Evolutionary conservation across 305 asterid genomes (phyloP).

Genomic region (Fraxinus sp.): DNA sequence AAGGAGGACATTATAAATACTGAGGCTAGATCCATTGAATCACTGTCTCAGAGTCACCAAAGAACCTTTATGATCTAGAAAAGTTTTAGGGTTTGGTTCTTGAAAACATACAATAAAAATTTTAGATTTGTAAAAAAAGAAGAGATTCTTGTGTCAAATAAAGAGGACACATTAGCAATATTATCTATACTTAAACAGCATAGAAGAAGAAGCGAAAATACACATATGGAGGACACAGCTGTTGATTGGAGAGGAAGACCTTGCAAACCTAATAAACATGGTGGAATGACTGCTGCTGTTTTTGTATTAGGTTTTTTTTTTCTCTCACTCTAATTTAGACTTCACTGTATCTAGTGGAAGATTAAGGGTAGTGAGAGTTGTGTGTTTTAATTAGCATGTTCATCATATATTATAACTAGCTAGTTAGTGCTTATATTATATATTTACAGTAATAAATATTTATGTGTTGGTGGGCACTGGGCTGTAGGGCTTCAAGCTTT

Average conservation of each 20-base stretch:
- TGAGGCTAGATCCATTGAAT: constrained; percentile 18
- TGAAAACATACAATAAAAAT: neutral
- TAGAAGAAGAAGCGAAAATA: neutral
- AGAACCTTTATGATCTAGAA: constrained; percentile 15
- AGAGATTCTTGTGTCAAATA: constrained; percentile 22
- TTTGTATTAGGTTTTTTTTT: constrained; percentile 52
- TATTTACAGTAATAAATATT: neutral
- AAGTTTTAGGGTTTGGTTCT: neutral
- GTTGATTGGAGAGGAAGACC: constrained; percentile 73
- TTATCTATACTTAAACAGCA: constrained; percentile 3
- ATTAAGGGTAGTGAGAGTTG: neutral
- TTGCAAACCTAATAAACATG: constrained; percentile 56
- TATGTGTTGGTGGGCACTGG: neutral
- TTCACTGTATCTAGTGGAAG: neutral
- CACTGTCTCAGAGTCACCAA: constrained; percentile 22
- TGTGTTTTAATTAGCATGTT: neutral
- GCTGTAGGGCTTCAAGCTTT: constrained; percentile 66
- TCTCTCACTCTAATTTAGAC: neutral
- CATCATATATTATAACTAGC: neutral
- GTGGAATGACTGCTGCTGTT: constrained; percentile 72
- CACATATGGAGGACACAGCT: constrained; percentile 18
- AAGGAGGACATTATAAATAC: constrained; percentile 39
- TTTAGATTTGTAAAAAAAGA: constrained; percentile 12
- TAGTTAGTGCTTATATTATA: neutral
- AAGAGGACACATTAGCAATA: constrained; percentile 16